Conservation (phyloP, 1,139 yeast species). For the Saccharomyces hybrid region DNA sequence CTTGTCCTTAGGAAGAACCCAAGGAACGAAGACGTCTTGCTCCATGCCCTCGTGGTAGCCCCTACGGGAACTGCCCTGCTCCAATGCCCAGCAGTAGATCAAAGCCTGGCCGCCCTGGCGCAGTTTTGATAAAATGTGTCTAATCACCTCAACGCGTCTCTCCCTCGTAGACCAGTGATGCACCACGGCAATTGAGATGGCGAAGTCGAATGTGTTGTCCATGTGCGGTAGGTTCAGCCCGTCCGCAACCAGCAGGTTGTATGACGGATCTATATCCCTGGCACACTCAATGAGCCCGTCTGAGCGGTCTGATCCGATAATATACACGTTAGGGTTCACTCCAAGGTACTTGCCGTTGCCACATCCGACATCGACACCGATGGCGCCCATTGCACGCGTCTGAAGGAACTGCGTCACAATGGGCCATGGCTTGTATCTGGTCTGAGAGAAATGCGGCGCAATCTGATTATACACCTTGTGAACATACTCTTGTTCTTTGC, state of each 20-base stretch:
- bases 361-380: slow-evolving; percentile 80
- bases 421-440: slow-evolving; percentile 98
- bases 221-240: slow-evolving; percentile 68
- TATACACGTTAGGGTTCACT: slow-evolving; percentile 56
- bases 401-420: slow-evolving; percentile 68
- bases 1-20: slow-evolving; percentile 61
- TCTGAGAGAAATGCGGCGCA: slow-evolving; percentile 86
- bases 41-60: slow-evolving; percentile 88
- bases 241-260: slow-evolving; percentile 64
- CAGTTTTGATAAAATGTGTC: slow-evolving; percentile 56
- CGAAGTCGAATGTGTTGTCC: slow-evolving; percentile 64
- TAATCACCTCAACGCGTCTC: slow-evolving; percentile 68
- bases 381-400: slow-evolving; percentile 36
- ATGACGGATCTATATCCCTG: slow-evolving; percentile 35
- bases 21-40: slow-evolving; percentile 90
- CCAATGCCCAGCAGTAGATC: slow-evolving; percentile 94
- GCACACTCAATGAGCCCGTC: slow-evolving; percentile 75
- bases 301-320: slow-evolving; percentile 81
- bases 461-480: slow-evolving; percentile 88
- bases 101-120: slow-evolving; percentile 58
- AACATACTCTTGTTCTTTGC: slow-evolving; percentile 70
- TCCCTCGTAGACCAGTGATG: slow-evolving; percentile 88
- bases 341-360: slow-evolving; percentile 91
- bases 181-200: slow-evolving; percentile 89
- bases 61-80: slow-evolving; percentile 76